Percentiles rank a stretch among this genome's conserved stretches.
phyloP scores from a whole-genome alignment of 371 early-diverging fungal genomes.

The Mucor irregularis region DNA sequence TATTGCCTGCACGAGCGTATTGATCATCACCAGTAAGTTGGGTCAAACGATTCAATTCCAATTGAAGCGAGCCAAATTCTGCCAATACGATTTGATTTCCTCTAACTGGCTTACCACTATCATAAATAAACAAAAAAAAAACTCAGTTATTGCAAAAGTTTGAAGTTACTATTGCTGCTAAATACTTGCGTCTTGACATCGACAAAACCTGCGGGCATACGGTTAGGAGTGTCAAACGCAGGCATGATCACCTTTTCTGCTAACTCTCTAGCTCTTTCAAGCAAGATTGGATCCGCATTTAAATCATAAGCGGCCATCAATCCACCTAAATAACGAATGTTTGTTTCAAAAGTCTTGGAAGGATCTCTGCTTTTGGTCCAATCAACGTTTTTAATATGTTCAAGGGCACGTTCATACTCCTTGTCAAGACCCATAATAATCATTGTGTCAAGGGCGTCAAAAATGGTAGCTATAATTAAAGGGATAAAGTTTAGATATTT shows the following conservation, averaged over 20 bases:
- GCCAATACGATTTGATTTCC: slow-evolving; percentile 64
- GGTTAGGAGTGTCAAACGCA: slow-evolving; percentile 57
- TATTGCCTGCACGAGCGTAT: slow-evolving; percentile 68
- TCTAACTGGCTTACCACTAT: slow-evolving; percentile 17
- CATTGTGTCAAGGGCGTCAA: slow-evolving; percentile 87
- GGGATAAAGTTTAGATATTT: too few relatives aligned
- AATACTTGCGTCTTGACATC: slow-evolving; percentile 44
- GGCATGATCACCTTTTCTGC: slow-evolving; percentile 45
- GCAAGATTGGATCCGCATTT: slow-evolving; percentile 55
- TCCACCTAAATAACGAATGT: slow-evolving; percentile 78
- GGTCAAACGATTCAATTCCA: slow-evolving; percentile 85
- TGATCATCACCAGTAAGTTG: slow-evolving; percentile 71
- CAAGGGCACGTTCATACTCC: slow-evolving; percentile 68
- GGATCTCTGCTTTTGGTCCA: slow-evolving; percentile 19
- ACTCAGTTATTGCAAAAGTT: not conserved
- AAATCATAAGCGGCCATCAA: slow-evolving; percentile 65
- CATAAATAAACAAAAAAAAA: slow-evolving; percentile 4
- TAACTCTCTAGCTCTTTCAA: slow-evolving; percentile 40
- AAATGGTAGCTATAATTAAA: slow-evolving; percentile 63
- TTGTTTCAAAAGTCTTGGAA: slow-evolving; percentile 72
- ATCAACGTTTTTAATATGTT: slow-evolving; percentile 56
- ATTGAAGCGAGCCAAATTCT: slow-evolving; percentile 84
- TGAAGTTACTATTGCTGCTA: slow-evolving; percentile 11
- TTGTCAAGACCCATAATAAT: slow-evolving; percentile 77
- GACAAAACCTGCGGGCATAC: slow-evolving; percentile 77